Base-by-base conservation (phyloP, 2,329 filamentous ascomycete species). In the Penicillium nordicum region DNA sequence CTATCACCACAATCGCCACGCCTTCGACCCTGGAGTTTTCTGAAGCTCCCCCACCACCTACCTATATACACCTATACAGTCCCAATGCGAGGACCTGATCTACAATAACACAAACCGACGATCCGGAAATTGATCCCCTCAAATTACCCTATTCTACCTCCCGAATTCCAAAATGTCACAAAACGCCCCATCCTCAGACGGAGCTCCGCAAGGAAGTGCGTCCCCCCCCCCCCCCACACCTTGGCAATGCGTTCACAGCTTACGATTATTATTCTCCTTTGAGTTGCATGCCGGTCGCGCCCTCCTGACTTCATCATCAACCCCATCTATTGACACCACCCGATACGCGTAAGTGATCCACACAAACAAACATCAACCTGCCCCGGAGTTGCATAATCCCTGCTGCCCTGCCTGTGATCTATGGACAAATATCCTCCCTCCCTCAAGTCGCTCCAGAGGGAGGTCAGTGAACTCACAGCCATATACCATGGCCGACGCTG, bases 121-220 rank as follows among this genome's bases (percentile, higher is more conserved):
- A 16, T 8, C 8, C 18, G 7, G 16, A 12, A 18, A 21, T 16
- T 5, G 9, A 21, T 32, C 7, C 16, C 18, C 7, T 14, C 0
- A 38, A 46, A 36, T 25, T 25, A 25, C 29, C 2, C 25, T 11
- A 9, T 7, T 11, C 23, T n/a, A 11, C 16, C 14, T 16, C n/a
- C 21, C 18, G 1, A 34, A 34, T 7, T 3, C 27, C 34, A 65
- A 58, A 63, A 71, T 69, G 66, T 46, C 69, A 55, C 64, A 66
- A 59, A 60, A 63, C 51, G 61, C 64, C 65, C 63, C 67, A 63
- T 63, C 68, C 61, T 66, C 68, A 58, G 68, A 65, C 51, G 63
- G 64, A 59, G 61, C 65, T 60, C 65, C 69, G 48, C 64, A 67
- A 43, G 70, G 69, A 64, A 59, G 69, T 72, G 65, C 48, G 63